Conservation (phyloP, 345 rosid genomes). For the Moricandia arvensis region DNA sequence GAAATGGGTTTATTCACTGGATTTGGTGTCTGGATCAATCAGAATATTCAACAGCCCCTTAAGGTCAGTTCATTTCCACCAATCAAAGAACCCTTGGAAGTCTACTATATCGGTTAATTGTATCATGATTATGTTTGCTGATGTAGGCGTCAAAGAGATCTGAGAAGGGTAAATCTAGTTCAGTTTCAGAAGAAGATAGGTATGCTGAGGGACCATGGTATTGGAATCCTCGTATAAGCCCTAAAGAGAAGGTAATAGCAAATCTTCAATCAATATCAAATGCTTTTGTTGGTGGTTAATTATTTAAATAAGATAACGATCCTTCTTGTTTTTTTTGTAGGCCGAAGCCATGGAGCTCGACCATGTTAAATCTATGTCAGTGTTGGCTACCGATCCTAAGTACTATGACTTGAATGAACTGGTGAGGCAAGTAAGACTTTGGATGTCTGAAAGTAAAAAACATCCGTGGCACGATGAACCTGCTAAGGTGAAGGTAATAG, state of each 20-base stretch:
- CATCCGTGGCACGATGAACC: slow-evolving; percentile 27
- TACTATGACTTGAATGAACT: background rate
- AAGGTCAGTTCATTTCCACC: background rate
- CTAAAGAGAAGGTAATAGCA: background rate
- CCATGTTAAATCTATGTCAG: background rate
- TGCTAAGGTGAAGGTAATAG: slow-evolving; percentile 57
- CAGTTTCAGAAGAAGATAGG: background rate
- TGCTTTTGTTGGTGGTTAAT: background rate
- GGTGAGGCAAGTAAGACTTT: slow-evolving; percentile 37
- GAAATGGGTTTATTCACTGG: background rate
- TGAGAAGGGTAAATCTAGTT: background rate
- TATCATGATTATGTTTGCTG: background rate
- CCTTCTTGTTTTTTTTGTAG: background rate
- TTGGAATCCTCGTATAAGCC: background rate
- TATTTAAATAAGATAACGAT: background rate
- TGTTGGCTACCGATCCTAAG: background rate
- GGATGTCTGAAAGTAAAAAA: slow-evolving; percentile 43
- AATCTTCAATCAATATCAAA: background rate
- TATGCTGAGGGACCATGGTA: background rate
- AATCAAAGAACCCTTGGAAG: background rate
- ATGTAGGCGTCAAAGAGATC: slow-evolving; percentile 39
- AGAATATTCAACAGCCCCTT: background rate
- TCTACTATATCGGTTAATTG: background rate
- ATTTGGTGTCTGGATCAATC: background rate
- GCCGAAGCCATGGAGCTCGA: background rate